phyloP scores from a whole-genome alignment of 306 rosid genomes.

The Cicer yamashitae region DNA sequence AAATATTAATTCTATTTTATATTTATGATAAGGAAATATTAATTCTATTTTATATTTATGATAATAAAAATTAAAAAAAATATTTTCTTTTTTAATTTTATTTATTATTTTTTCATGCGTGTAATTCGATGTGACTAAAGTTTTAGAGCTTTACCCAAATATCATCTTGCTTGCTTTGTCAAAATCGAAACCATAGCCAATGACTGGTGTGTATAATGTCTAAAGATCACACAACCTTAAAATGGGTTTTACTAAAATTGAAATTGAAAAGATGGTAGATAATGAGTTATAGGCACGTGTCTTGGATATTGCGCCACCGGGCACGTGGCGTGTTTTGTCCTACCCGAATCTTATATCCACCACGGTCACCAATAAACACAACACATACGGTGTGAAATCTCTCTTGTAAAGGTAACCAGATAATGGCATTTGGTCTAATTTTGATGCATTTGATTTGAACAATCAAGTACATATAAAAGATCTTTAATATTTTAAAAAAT shows the following conservation, averaged over 20 bases:
- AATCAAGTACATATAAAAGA: slow-evolving; percentile 38
- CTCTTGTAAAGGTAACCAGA: slow-evolving; percentile 40
- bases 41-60: no score
- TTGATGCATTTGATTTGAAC: slow-evolving; percentile 49
- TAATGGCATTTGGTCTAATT: slow-evolving; percentile 45
- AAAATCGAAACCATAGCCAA: neutral
- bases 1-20: no score
- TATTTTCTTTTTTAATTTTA: no score
- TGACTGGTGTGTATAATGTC: neutral
- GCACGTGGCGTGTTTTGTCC: slow-evolving; percentile 43
- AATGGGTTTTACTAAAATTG: slow-evolving; percentile 40
- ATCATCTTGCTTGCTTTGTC: neutral
- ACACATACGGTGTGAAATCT: slow-evolving; percentile 46
- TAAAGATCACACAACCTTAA: slow-evolving; percentile 57
- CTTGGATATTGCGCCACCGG: slow-evolving; percentile 27
- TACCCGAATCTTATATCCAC: slow-evolving; percentile 46
- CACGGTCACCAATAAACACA: neutral
- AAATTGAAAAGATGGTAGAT: slow-evolving; percentile 3
- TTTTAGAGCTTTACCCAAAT: slow-evolving; percentile 30
- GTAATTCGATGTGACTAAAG: no score
- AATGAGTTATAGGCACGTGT: slow-evolving; percentile 45
- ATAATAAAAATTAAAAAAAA: no score
- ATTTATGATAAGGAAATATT: no score
- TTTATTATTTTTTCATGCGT: no score
- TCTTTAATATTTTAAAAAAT: no score